Base-by-base conservation (phyloP, 73 alveolate genomes). In the Tetrahymena elliotti region DNA sequence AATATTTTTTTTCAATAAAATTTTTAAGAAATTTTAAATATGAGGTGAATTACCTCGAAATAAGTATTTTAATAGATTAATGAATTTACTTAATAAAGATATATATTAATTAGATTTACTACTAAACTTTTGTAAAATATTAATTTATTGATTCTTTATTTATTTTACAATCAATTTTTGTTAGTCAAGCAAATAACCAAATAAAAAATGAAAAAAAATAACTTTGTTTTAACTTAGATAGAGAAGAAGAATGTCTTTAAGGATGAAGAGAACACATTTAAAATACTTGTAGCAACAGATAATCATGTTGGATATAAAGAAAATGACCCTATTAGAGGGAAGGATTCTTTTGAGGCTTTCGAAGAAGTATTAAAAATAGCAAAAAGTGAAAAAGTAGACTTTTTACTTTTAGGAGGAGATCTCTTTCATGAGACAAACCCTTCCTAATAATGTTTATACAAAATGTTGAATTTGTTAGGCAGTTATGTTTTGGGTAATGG, bases 321-420 rank as follows among this genome's bases (percentile, higher is more conserved):
- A 94, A 94, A 95, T 35, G 99, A 99, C 95, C 97, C 95, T 39
- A 95, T 98, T 35, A 93, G 98, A n/a, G 99, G 99, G 11, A 96
- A 98, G 84, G 99, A 99, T 93, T 96, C 99, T 38, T 99, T 98
- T 94, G 96, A 95, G 93, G 97, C 99, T 1, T 98, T 99, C 93
- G 99, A 98, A 93, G 99, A 99, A 96, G 98, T 97, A 34, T 97
- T 99, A 68, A 53, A 96, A 96, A 96, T 95, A n/a, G 93, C 97
- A 54, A 53, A 93, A n/a, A 84, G 93, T 54, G 92, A 83, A 83
- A 96, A 95, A 53, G 95, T 94, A 53, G 99, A 98, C 93, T 96
- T 98, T 93, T 93, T 98, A n/a, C 84, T 99, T 22, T 96, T 98
- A 53, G 99, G 99, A 34, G 99, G 99, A 1, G 99, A 99, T 97